Base-by-base conservation (phyloP, 2,329 filamentous ascomycete genomes). In the Alternaria metachromatica region DNA sequence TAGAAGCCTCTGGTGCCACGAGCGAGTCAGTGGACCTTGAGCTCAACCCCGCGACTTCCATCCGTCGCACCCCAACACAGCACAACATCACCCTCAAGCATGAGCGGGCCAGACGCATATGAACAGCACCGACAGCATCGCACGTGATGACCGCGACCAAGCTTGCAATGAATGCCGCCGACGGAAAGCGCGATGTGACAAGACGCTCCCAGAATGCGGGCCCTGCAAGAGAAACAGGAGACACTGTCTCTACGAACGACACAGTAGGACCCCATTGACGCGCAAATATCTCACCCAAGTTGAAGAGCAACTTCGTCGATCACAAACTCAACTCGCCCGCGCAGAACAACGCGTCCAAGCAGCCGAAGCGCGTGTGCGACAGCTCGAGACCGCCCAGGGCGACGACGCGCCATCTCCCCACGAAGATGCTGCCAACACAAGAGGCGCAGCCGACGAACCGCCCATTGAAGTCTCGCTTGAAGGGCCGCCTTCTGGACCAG, bases 171-270 rank as follows among this genome's bases (percentile, higher is more conserved):
- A 67, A 20, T 69, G 64, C 21, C 45, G 59, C 18, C 59, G 66
- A 41, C 61, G 64, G 33, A 69, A 69, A 48, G 66, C 59, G 21
- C 58, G 66, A 37, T 69, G 59, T 13, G 58, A 51, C 26, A 55
- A 57, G 62, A 66, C 20, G 60, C 45, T 68, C 21, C 61, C 51
- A 12, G 53, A 68, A 55, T 65, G 51, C 25, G 50, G 59, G 83
- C 67, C 54, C 37, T 56, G 41, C 41, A 70, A 78, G 51, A 81
- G 80, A 60, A 83, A 84, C 66, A 77, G 80, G 45, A 74, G 84
- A 13, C 80, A 83, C 63, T 86, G 84, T 63, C 73, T 84, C 7
- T 86, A 86, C 60, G 84, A 85, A 67, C 83, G 82, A 65, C 80
- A 84, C 55, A 78, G 79, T n/a, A 78, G 81, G 48, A 85, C 84